phyloP scores from a whole-genome alignment of 805 yeast species.

The Pichia ethanolica region DNA sequence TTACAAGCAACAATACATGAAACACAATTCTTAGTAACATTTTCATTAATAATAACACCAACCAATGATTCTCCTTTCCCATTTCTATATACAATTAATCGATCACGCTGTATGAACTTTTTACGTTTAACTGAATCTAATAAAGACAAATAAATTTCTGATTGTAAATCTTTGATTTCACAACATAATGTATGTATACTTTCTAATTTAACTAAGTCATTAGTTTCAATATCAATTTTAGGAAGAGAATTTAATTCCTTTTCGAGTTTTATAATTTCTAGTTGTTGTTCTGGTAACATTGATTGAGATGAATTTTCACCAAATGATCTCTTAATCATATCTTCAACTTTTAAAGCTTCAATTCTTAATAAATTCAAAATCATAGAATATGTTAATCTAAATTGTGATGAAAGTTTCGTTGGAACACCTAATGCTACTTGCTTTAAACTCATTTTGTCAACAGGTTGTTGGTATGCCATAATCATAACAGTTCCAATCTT shows the following conservation, averaged over 20 bases:
- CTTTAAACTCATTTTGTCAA: conserved; percentile 52
- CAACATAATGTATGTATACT: conserved; percentile 31
- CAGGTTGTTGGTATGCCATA: conserved; percentile 71
- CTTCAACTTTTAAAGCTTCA: conserved; percentile 94
- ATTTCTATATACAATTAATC: conserved; percentile 53
- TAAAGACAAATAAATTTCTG: conserved; percentile 40
- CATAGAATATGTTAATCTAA: conserved; percentile 93
- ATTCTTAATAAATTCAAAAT: conserved; percentile 83
- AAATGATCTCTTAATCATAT: conserved; percentile 94
- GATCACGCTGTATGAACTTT: conserved; percentile 45
- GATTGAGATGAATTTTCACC: conserved; percentile 86
- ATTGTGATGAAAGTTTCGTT: conserved; percentile 84
- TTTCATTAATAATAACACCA: conserved; percentile 1
- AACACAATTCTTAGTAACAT: conserved; percentile 12
- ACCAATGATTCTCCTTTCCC: conserved; percentile 21
- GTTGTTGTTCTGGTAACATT: conserved; percentile 77
- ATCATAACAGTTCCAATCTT: conserved; percentile 89
- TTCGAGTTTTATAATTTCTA: conserved; percentile 48
- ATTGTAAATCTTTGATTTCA: conserved; percentile 36
- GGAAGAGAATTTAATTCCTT: conserved; percentile 31
- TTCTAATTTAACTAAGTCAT: conserved; percentile 36
- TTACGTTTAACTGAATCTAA: conserved; percentile 41
- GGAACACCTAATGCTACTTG: conserved; percentile 84
- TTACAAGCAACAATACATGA: conserved; percentile 29
- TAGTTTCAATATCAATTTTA: conserved; percentile 31